phyloP scores from a whole-genome alignment of 2,329 filamentous ascomycete species.

The Elsinoe fawcettii region DNA sequence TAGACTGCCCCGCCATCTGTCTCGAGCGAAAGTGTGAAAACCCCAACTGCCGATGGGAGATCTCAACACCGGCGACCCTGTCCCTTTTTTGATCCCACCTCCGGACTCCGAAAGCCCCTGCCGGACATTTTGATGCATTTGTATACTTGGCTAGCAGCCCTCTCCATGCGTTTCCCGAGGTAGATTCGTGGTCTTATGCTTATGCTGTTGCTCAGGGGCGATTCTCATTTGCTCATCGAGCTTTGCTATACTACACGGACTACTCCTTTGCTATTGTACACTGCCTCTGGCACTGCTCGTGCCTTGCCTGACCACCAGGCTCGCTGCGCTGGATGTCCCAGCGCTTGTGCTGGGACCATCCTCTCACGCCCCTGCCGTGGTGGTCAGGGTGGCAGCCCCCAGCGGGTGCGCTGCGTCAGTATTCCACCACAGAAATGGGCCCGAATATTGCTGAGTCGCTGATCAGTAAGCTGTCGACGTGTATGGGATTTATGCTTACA shows the following conservation, averaged over 20 bases:
- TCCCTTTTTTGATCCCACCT: constrained; percentile 7
- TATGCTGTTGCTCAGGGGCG: background rate
- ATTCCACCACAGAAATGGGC: constrained; percentile 39
- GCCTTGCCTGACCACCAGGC: background rate
- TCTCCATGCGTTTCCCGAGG: background rate
- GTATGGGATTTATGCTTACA: constrained; percentile 19
- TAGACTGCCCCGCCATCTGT: constrained; percentile 4
- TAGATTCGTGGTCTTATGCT: background rate
- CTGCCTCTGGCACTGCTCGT: background rate
- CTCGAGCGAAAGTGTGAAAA: background rate
- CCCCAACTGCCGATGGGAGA: constrained; percentile 12
- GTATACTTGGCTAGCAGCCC: background rate
- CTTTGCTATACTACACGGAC: background rate
- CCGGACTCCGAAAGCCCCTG: background rate
- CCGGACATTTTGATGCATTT: constrained; percentile 6
- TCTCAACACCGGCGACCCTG: constrained; percentile 4
- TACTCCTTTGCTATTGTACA: background rate
- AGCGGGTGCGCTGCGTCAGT: constrained; percentile 23
- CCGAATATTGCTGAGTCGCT: constrained; percentile 26
- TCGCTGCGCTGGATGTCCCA: background rate
- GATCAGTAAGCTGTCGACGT: background rate
- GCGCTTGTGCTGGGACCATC: background rate
- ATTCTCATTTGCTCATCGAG: background rate
- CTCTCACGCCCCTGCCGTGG: background rate
- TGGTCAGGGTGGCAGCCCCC: background rate